Evolutionary conservation across 352 stramenopile species (phyloP).

Genomic region (Hyaloperonospora arabidopsidis): DNA sequence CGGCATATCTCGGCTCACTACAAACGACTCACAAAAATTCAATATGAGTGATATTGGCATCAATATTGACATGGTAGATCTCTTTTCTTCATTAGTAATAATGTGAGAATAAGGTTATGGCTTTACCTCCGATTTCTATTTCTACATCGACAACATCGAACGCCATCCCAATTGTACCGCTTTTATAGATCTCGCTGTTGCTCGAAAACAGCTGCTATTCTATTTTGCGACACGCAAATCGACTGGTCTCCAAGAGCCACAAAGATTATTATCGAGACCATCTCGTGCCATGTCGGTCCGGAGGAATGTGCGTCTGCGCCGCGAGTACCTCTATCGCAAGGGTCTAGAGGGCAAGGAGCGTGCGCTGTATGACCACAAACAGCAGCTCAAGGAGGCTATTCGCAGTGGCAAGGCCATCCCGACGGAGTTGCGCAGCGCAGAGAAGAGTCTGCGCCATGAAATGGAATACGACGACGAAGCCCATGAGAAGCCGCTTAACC

Average conservation of each 20-base stretch:
- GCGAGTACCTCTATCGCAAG: constrained; percentile 99
- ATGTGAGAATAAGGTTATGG: too few species aligned
- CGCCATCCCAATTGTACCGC: too few species aligned
- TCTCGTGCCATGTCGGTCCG: constrained; percentile 71
- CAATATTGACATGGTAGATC: too few species aligned
- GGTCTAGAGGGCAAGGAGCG: constrained; percentile 93
- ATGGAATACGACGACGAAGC: constrained; percentile 88
- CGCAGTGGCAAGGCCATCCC: constrained; percentile 93
- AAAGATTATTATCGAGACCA: neutral
- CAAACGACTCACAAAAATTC: too few species aligned
- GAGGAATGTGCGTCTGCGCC: constrained; percentile 94
- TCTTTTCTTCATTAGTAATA: too few species aligned
- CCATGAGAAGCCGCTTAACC: constrained; percentile 81
- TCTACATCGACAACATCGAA: too few species aligned
- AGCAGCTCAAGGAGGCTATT: constrained; percentile 91
- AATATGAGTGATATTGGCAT: too few species aligned
- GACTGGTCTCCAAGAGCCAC: constrained; percentile 20
- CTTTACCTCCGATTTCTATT: too few species aligned
- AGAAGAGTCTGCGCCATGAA: constrained; percentile 88
- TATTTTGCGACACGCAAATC: constrained; percentile 5
- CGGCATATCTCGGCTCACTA: too few species aligned
- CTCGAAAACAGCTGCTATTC: too few species aligned
- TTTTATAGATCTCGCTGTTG: too few species aligned
- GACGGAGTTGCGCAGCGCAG: constrained; percentile 93
- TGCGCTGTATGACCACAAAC: constrained; percentile 95